phyloP scores from a whole-genome alignment of 768 basidiomycete species.

The Boletales sp. region DNA sequence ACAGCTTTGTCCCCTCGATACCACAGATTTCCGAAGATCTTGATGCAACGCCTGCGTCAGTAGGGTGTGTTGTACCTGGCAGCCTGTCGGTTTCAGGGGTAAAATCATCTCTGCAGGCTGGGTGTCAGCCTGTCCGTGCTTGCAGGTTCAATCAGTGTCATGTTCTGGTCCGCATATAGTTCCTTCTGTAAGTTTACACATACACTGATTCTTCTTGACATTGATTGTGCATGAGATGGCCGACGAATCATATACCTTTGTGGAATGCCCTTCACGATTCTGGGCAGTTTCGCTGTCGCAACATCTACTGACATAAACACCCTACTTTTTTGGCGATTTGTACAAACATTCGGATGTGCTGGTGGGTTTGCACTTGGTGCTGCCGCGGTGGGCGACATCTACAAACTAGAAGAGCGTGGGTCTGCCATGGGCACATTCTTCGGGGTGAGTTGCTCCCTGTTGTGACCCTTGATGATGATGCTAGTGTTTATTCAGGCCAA shows the following conservation, averaged over 20 bases:
- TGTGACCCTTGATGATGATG: neutral
- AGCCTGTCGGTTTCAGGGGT: neutral
- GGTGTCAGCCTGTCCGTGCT: conserved; percentile 52
- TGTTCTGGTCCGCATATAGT: conserved; percentile 51
- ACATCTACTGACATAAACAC: conserved; percentile 36
- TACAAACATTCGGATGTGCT: conserved; percentile 65
- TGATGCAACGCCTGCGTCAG: conserved; percentile 47
- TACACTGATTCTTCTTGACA: neutral
- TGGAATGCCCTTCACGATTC: conserved; percentile 53
- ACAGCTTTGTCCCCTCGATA: conserved; percentile 70
- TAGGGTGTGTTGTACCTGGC: conserved; percentile 42
- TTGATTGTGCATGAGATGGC: conserved; percentile 47
- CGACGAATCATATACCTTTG: conserved; percentile 56
- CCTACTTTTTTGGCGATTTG: conserved; percentile 58
- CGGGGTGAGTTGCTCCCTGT: conserved; percentile 33
- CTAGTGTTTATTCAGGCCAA: conserved; percentile 30
- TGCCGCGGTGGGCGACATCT: conserved; percentile 65
- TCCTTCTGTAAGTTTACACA: conserved; percentile 43
- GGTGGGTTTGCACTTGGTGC: conserved; percentile 53
- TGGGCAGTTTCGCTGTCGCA: conserved; percentile 61
- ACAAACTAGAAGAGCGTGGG: conserved; percentile 58
- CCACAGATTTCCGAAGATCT: conserved; percentile 70
- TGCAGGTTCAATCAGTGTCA: conserved; percentile 40
- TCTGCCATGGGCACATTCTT: conserved; percentile 59
- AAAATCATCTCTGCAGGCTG: conserved; percentile 27